phyloP scores from a whole-genome alignment of 2,329 filamentous ascomycete genomes.

The Trichoderma semiorbis region DNA sequence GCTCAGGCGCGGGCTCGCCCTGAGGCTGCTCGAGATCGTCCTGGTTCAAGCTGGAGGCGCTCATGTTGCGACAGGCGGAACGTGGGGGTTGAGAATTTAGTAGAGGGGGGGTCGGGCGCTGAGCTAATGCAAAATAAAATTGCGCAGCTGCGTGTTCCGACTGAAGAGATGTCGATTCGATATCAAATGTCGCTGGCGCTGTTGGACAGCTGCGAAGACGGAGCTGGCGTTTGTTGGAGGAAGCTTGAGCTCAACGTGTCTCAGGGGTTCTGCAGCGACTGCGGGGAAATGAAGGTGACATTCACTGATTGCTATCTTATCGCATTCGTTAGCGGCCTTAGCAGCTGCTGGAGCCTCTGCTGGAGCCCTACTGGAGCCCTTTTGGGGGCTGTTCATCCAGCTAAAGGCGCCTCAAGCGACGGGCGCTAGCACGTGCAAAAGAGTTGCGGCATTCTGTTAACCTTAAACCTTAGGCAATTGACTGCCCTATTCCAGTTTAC shows the following conservation, averaged over 20 bases:
- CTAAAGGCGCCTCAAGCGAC: neutral
- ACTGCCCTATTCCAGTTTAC: neutral
- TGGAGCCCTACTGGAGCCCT: neutral
- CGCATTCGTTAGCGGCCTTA: neutral
- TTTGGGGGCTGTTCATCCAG: neutral
- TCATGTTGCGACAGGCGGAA: constrained; percentile 20
- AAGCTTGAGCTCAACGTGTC: neutral
- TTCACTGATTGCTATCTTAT: constrained; percentile 14
- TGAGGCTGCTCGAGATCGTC: constrained; percentile 26
- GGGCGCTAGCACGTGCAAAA: constrained; percentile 5
- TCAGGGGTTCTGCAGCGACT: constrained; percentile 11
- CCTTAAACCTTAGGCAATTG: neutral
- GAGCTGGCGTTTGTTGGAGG: neutral
- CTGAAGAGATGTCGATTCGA: neutral
- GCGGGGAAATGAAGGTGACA: constrained; percentile 16
- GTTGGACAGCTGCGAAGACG: neutral
- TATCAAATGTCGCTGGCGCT: neutral
- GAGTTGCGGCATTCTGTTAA: neutral
- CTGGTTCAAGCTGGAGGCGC: constrained; percentile 21
- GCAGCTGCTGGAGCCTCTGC: neutral
- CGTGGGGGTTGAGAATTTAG: neutral
- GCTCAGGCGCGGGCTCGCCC: constrained; percentile 51
- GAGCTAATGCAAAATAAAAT: neutral
- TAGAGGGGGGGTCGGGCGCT: neutral
- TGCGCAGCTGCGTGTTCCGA: neutral